These are phyloP conservation scores for Backusella psychrophila DNA, from an alignment of 192 early-diverging fungal genomes.

Conservation along the genomic window DNA sequence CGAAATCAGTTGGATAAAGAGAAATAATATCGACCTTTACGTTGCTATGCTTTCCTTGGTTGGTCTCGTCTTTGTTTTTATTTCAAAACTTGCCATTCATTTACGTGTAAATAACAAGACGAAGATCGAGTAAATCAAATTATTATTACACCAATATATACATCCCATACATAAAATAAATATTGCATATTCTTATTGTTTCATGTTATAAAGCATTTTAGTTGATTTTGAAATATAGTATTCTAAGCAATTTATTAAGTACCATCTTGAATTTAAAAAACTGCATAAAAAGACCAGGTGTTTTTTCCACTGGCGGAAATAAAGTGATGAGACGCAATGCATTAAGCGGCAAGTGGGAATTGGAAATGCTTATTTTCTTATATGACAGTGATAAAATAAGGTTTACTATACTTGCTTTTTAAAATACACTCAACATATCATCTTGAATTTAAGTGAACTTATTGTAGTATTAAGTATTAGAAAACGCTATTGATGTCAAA, in stretches of 20 bases:
- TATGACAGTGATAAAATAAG: no score
- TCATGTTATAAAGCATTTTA: background rate
- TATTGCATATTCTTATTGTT: background rate
- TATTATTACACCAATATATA: background rate
- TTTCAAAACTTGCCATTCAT: background rate
- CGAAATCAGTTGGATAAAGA: background rate
- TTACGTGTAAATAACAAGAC: background rate
- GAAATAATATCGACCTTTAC: background rate
- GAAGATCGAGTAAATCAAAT: background rate
- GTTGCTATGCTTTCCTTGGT: background rate
- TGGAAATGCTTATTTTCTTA: no score
- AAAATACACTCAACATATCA: no score
- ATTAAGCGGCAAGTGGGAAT: no score
- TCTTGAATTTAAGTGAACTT: no score
- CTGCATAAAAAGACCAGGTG: background rate
- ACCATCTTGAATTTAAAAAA: background rate
- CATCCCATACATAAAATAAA: background rate
- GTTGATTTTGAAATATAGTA: background rate
- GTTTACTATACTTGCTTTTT: no score
- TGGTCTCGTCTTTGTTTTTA: background rate
- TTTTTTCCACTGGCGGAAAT: no score
- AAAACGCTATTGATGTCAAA: no score
- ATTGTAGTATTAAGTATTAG: no score
- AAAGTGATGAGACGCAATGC: no score
- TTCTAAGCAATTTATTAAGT: background rate